Evolutionary conservation across 371 early-diverging fungal species (phyloP).

Genomic region (Mucor mucedo): DNA sequence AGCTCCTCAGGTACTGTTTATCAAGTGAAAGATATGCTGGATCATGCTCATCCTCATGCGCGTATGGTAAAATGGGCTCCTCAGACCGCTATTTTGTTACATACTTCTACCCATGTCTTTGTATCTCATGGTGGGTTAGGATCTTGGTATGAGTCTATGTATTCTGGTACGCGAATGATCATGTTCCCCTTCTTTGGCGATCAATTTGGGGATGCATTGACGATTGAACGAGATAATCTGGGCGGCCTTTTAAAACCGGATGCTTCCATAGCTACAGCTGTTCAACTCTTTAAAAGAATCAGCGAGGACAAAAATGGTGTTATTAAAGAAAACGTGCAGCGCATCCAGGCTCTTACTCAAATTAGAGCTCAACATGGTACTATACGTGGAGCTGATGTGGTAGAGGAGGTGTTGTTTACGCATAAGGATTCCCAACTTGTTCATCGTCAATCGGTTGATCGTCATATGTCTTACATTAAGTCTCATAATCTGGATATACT

Average conservation of each 20-base stretch:
- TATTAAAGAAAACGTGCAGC: constrained; percentile 15
- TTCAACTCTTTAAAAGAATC: not conserved
- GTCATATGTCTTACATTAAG: constrained; percentile 35
- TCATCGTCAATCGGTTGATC: constrained; percentile 23
- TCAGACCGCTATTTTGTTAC: constrained; percentile 25
- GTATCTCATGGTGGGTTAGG: constrained; percentile 47
- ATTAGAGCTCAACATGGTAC: constrained; percentile 24
- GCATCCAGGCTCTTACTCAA: constrained; percentile 23
- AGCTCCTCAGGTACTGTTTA: constrained; percentile 10
- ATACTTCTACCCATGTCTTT: constrained; percentile 37
- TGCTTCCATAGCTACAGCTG: not conserved
- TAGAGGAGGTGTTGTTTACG: constrained; percentile 29
- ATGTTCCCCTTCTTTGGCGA: constrained; percentile 51
- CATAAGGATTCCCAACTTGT: constrained; percentile 19
- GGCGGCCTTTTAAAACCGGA: constrained; percentile 1
- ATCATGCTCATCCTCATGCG: not conserved
- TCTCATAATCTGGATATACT: constrained; percentile 33
- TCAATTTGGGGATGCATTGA: constrained; percentile 29
- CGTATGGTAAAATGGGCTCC: not conserved
- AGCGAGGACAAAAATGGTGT: constrained; percentile 13
- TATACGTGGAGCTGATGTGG: constrained; percentile 28
- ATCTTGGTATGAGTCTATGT: constrained; percentile 40
- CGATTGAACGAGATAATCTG: constrained; percentile 4
- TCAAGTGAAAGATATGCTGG: constrained; percentile 6
- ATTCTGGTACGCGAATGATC: constrained; percentile 35